Percentiles rank a stretch among this genome's conserved stretches.
Conservation (phyloP, 345 rosid species). For the Psidium guajava region DNA sequence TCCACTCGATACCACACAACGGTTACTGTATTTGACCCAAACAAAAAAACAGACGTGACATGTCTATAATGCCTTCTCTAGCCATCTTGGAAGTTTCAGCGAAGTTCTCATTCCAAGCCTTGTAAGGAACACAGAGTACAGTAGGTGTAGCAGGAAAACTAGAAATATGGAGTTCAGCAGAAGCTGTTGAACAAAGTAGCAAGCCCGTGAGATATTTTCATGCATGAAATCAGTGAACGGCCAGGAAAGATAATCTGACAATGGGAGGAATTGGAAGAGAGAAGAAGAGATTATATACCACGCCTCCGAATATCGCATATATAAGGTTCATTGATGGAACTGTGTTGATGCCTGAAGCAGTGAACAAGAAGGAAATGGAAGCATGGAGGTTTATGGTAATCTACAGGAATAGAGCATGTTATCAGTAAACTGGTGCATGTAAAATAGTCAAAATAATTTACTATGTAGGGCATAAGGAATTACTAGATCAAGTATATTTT, state of each 20-base stretch:
- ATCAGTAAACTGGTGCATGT: not conserved
- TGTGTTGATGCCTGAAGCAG: slow-evolving; percentile 64
- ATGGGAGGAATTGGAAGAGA: not conserved
- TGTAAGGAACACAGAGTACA: slow-evolving; percentile 63
- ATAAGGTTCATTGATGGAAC: slow-evolving; percentile 75
- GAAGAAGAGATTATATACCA: slow-evolving; percentile 32
- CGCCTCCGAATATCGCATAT: slow-evolving; percentile 59
- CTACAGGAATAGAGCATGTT: slow-evolving; percentile 25
- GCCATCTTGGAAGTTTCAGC: slow-evolving; percentile 70
- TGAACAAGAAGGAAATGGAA: slow-evolving; percentile 52
- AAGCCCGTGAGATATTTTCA: not conserved
- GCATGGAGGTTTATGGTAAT: slow-evolving; percentile 90
- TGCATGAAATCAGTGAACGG: not conserved
- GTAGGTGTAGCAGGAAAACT: slow-evolving; percentile 68
- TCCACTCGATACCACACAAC: not conserved
- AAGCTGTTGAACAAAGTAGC: slow-evolving; percentile 31
- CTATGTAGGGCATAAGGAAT: not conserved
- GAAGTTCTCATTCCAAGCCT: slow-evolving; percentile 74
- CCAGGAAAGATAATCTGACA: not conserved
- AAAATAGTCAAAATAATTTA: not conserved
- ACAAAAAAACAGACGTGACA: not conserved
- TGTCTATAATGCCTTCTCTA: slow-evolving; percentile 52
- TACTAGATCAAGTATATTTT: slow-evolving; percentile 87
- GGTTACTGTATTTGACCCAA: not conserved
- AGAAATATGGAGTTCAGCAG: slow-evolving; percentile 76